Conservation (phyloP, 768 basidiomycete genomes). For the Amanita fuliginea region DNA sequence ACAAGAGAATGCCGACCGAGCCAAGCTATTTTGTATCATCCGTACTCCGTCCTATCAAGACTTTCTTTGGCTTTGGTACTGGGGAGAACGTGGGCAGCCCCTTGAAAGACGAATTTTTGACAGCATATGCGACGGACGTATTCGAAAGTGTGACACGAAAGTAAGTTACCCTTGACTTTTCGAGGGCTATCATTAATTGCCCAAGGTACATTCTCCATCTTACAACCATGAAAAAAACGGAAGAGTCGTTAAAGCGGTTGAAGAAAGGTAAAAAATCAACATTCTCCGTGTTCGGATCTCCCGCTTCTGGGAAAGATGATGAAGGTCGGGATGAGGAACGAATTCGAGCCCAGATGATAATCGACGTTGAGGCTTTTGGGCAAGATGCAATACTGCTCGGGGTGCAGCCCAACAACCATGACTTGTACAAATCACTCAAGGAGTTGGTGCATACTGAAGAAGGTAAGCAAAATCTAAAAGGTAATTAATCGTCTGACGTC, state of each 20-base stretch:
- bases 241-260: slow-evolving; percentile 76
- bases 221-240: slow-evolving; percentile 81
- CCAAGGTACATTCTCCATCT: slow-evolving; percentile 72
- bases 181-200: slow-evolving; percentile 1
- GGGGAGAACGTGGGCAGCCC: slow-evolving; percentile 48
- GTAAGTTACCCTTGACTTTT: slow-evolving; percentile 19
- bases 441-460: slow-evolving; percentile 47
- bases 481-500: not conserved
- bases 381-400: slow-evolving; percentile 64
- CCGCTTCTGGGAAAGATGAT: slow-evolving; percentile 37
- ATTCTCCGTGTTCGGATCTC: slow-evolving; percentile 69
- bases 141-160: slow-evolving; percentile 62
- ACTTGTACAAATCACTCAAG: slow-evolving; percentile 42
- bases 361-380: slow-evolving; percentile 81
- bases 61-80: slow-evolving; percentile 56
- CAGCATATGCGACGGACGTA: slow-evolving; percentile 45
- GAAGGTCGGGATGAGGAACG: slow-evolving; percentile 83
- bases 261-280: slow-evolving; percentile 77
- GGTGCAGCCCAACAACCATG: slow-evolving; percentile 42
- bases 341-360: slow-evolving; percentile 70
- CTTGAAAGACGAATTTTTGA: slow-evolving; percentile 44
- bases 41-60: slow-evolving; percentile 71
- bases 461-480: slow-evolving; percentile 9
- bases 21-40: slow-evolving; percentile 80
- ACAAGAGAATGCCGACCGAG: slow-evolving; percentile 58